Evolutionary conservation across 2,329 filamentous ascomycete species (phyloP), one percentile per base, ranked within the genome.

Genomic region (Fusarium sp.): DNA sequence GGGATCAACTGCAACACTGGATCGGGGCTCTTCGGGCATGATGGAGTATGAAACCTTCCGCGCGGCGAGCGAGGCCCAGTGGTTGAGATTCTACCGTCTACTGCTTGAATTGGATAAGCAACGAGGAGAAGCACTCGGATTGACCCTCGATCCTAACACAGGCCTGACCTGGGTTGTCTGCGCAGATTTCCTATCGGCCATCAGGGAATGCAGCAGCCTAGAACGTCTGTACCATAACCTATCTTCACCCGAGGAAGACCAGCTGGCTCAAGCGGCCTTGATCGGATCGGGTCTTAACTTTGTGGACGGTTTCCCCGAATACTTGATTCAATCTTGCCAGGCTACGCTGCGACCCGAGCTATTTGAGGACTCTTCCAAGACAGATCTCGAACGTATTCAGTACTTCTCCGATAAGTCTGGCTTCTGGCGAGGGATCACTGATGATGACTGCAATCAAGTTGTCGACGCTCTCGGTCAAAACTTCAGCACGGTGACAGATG

Each of bases 1-100:
- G 37, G 88, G 90, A 18, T 87, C 89, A 9, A 92, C 91, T 13
- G 89, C 92, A 16, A 85, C 87, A 1, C 82, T 94, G 37, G 86
- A 88, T 46, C 89, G 88, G 57, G 84, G 83, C 30, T 82, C 88
- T 12, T 85, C 88, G 16, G 89, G 89, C 16, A 87, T 86, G 29
- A 88, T 93, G 80, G 92, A 97, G 75, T 93, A 93, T 72, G 89
- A 92, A 25, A 86, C 90, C 61, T 96, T 94, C 77, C 87, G 92
- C 60, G 83, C 85, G 34, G 90, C 93, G 32, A 90, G 91, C 56
- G 92, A 96, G 76, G 86, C 88, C 13, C 94, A 97, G 78, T 99
- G 96, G 96, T 90, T 92, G 68, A 89, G 92, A 53, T 97, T 97
- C 79, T 97, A 94, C 82, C 90, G 94, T 32, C 86, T 98, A 20